A percentile compares a stretch with the other conserved stretches of the same genome.
Evolutionary conservation across 2,329 filamentous ascomycete species (phyloP).

Genomic region (Aspergillus cejpii): DNA sequence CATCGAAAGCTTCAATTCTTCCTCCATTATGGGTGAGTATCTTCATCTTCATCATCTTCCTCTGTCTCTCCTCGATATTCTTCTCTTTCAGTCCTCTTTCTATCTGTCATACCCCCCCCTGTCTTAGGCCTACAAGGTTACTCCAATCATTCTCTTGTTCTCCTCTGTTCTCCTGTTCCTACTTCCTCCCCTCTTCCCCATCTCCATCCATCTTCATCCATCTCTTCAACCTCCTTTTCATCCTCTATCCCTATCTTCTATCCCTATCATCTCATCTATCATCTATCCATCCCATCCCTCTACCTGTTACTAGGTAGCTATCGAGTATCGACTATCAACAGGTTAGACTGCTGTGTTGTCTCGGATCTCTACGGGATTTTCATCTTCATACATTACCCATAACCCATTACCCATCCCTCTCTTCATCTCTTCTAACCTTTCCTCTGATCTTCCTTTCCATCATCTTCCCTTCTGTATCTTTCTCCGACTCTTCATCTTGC

Average conservation of each 20-base stretch:
- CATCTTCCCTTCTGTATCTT: background rate
- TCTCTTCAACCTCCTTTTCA: background rate
- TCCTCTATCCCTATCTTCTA: conserved; percentile 4
- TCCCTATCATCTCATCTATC: conserved; percentile 2
- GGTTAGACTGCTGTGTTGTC: no score
- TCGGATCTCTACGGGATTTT: background rate
- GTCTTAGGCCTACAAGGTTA: conserved; percentile 5
- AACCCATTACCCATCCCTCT: background rate
- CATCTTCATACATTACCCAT: background rate
- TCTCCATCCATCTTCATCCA: background rate
- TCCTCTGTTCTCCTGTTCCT: background rate
- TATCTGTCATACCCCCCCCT: conserved; percentile 1
- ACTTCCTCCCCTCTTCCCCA: background rate
- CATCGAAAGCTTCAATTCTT: no score
- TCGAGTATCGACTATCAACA: no score
- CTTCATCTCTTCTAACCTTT: background rate
- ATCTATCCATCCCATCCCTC: background rate
- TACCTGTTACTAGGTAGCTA: background rate
- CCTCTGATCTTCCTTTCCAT: conserved; percentile 12
- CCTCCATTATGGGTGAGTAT: no score
- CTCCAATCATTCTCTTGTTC: conserved; percentile 3
- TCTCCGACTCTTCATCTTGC: conserved; percentile 9
- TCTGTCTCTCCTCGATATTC: background rate
- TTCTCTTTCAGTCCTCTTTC: conserved; percentile 1
- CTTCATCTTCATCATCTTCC: background rate